phyloP scores from a whole-genome alignment of 768 basidiomycete genomes.

The button mushroom (Agaricus bisporus) region DNA sequence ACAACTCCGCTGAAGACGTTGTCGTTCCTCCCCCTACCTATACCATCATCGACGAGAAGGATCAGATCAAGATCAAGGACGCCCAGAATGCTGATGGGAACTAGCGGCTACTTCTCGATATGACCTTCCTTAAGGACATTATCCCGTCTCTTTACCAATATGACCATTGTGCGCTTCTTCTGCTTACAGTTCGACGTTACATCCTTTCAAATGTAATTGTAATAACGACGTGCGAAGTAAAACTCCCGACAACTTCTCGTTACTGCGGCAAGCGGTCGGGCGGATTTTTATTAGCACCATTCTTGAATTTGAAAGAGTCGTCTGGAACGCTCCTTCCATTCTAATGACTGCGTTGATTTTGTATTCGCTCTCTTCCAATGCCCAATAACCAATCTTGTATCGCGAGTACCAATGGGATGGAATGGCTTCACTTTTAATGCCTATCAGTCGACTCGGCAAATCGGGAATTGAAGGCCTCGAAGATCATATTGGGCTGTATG shows the following conservation, averaged over 20 bases:
- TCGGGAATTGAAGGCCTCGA: slow-evolving; percentile 58
- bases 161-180: too few species aligned
- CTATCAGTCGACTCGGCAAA: slow-evolving; percentile 40
- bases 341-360: too few species aligned
- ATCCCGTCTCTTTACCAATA: too few species aligned
- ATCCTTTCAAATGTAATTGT: too few species aligned
- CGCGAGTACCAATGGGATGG: background rate
- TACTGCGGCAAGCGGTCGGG: too few species aligned
- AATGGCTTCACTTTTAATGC: background rate
- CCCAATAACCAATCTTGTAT: background rate
- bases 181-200: too few species aligned
- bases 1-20: slow-evolving; percentile 41
- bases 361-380: background rate
- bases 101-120: background rate
- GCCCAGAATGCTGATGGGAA: slow-evolving; percentile 1
- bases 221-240: too few species aligned
- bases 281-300: too few species aligned
- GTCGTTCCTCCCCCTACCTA: slow-evolving; percentile 53
- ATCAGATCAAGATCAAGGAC: slow-evolving; percentile 17
- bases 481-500: slow-evolving; percentile 61
- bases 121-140: background rate
- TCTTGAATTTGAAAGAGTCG: too few species aligned
- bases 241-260: too few species aligned
- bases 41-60: slow-evolving; percentile 45
- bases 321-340: too few species aligned